Percentiles rank a stretch among this genome's conserved stretches.
Conservation (phyloP, 257 asterid species). For the Lavandula angustifolia region DNA sequence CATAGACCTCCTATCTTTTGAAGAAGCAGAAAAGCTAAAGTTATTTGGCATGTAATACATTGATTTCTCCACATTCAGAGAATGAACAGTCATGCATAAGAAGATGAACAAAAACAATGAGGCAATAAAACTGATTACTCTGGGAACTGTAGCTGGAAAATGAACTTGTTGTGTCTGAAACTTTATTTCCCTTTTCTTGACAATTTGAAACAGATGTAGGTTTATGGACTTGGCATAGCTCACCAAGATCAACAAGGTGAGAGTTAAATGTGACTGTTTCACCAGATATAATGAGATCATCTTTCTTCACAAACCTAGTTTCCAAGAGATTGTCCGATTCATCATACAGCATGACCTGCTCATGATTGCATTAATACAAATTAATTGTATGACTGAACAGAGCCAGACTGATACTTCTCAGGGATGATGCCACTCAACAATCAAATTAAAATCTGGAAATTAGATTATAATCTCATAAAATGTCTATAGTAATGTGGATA, state of each 20-base stretch:
- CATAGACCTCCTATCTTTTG: conserved; percentile 51
- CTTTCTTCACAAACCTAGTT: conserved; percentile 70
- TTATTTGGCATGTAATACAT: conserved; percentile 30
- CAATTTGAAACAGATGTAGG: conserved; percentile 33
- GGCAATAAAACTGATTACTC: conserved; percentile 35
- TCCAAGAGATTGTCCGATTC: conserved; percentile 70
- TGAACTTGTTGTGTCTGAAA: conserved; percentile 36
- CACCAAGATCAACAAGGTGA: conserved; percentile 80
- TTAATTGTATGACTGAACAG: neutral
- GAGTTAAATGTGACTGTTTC: conserved; percentile 63
- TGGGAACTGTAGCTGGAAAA: conserved; percentile 36
- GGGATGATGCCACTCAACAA: conserved; percentile 22
- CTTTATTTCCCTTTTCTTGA: conserved; percentile 39
- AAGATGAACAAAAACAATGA: conserved; percentile 26
- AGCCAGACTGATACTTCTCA: conserved; percentile 17
- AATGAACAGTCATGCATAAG: conserved; percentile 10
- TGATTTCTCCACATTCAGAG: conserved; percentile 12
- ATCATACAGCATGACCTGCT: conserved; percentile 73
- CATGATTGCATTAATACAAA: conserved; percentile 15
- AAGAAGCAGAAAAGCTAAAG: conserved; percentile 25
- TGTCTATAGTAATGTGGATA: conserved; percentile 12
- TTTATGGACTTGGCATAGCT: conserved; percentile 51
- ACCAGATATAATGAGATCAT: conserved; percentile 60
- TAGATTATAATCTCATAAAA: conserved; percentile 19
- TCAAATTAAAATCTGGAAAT: conserved; percentile 1